phyloP scores from a whole-genome alignment of 108 stramenopile species.

The Hondaea fermentalgiana region DNA sequence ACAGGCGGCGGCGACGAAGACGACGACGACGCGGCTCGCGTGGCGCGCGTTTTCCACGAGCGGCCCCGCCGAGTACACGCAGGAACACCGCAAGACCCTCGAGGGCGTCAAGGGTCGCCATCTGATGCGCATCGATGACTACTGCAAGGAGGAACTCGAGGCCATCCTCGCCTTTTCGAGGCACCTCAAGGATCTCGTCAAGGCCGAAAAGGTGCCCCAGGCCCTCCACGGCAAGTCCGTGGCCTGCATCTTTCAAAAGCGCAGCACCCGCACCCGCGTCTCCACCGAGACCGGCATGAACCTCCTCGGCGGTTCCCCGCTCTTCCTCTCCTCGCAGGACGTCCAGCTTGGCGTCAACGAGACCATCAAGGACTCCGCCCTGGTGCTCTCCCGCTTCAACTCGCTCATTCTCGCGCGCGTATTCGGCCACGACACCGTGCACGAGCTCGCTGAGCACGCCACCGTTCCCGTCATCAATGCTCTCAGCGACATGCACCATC shows the following conservation, averaged over 20 bases:
- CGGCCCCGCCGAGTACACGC: constrained; percentile 11
- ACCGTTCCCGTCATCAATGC: constrained; percentile 91
- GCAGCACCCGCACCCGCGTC: constrained; percentile 87
- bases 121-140: neutral
- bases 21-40: neutral
- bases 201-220: neutral
- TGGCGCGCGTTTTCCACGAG: neutral
- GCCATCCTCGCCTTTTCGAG: neutral
- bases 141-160: neutral
- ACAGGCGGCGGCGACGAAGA: neutral
- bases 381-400: constrained; percentile 83
- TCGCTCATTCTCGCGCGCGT: constrained; percentile 82
- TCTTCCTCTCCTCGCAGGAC: constrained; percentile 85
- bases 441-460: constrained; percentile 67
- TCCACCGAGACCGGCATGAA: constrained; percentile 89
- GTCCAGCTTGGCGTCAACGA: constrained; percentile 87
- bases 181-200: constrained; percentile 9
- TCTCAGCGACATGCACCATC: constrained; percentile 85
- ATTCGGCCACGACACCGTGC: constrained; percentile 68
- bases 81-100: neutral
- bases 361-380: constrained; percentile 75
- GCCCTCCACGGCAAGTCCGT: constrained; percentile 70
- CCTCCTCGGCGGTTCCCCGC: constrained; percentile 77
- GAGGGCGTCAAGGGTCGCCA: neutral
- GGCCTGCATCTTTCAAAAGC: constrained; percentile 91